These are phyloP conservation scores for Arabidopsis lyrata DNA, from an alignment of 441 rosid genomes.

Conservation along the genomic window DNA sequence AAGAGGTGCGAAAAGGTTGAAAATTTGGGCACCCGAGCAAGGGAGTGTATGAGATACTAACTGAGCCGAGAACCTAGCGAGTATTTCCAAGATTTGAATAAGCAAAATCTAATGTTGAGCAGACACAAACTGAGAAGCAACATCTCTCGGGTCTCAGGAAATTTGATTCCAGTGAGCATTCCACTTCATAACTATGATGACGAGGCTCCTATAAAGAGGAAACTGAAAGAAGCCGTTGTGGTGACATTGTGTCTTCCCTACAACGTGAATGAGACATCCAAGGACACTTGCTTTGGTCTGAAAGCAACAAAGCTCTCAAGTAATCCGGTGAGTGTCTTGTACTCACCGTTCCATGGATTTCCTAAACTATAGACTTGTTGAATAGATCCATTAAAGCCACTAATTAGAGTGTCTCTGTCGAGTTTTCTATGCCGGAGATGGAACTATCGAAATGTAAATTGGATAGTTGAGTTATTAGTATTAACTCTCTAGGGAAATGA, in stretches of 20 bases:
- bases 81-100: background rate
- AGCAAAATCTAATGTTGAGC: background rate
- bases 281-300: constrained; percentile 1
- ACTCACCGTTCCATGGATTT: background rate
- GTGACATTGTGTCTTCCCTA: background rate
- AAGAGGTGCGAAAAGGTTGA: constrained; percentile 40
- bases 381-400: constrained; percentile 2
- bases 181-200: background rate
- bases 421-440: background rate
- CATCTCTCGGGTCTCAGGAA: constrained; percentile 1
- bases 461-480: background rate
- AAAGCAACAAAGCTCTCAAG: constrained; percentile 14
- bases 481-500: background rate
- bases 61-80: constrained; percentile 17
- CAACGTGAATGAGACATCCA: constrained; percentile 3
- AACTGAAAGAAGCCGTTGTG: background rate
- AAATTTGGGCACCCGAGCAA: constrained; percentile 24
- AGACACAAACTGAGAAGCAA: constrained; percentile 21
- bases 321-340: background rate
- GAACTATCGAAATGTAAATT: background rate
- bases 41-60: constrained; percentile 18
- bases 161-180: background rate
- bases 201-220: constrained; percentile 13
- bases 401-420: background rate
- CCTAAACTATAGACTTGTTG: no score